phyloP scores from a whole-genome alignment of 1,284 basidiomycete species.

The Fistulinella staudtii region DNA sequence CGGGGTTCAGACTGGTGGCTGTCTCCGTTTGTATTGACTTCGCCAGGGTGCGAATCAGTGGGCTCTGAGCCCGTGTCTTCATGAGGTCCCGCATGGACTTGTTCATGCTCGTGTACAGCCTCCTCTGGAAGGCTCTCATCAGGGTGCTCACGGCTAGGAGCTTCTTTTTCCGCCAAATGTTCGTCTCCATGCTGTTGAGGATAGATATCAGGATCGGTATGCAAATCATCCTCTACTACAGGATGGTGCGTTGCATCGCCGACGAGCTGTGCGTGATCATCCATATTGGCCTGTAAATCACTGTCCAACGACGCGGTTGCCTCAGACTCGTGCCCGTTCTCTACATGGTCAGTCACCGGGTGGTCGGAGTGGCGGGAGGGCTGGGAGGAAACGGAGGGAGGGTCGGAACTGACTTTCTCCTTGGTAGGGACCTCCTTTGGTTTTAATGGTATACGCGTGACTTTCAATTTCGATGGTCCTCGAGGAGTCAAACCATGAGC shows the following conservation, averaged over 20 bases:
- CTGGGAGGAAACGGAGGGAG: slow-evolving; percentile 14
- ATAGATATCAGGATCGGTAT: slow-evolving; percentile 9
- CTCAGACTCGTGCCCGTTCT: slow-evolving; percentile 22
- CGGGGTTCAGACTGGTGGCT: slow-evolving; percentile 15
- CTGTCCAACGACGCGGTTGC: slow-evolving; percentile 8
- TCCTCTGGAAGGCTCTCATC: slow-evolving; percentile 7
- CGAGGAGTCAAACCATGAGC: slow-evolving; percentile 10
- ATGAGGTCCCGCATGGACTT: slow-evolving; percentile 12
- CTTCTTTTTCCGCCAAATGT: slow-evolving; percentile 15
- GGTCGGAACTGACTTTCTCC: slow-evolving; percentile 3
- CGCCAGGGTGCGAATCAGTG: slow-evolving; percentile 6
- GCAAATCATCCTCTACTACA: slow-evolving; percentile 11
- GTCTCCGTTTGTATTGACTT: slow-evolving; percentile 11
- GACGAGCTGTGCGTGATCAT: slow-evolving; percentile 9
- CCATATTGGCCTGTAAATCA: slow-evolving; percentile 10
- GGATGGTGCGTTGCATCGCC: slow-evolving; percentile 7
- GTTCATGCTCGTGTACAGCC: slow-evolving; percentile 16
- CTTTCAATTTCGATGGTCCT: slow-evolving; percentile 23
- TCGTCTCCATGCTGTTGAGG: slow-evolving; percentile 10
- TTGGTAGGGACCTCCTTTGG: slow-evolving; percentile 7
- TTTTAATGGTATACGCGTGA: slow-evolving; percentile 13
- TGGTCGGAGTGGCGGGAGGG: slow-evolving; percentile 10
- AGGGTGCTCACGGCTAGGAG: slow-evolving; percentile 6
- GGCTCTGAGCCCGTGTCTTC: slow-evolving; percentile 11
- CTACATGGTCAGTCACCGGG: slow-evolving; percentile 14